These are phyloP conservation scores for Onygenales sp. DNA, from an alignment of 2,329 filamentous ascomycete species.

Conservation along the genomic window DNA sequence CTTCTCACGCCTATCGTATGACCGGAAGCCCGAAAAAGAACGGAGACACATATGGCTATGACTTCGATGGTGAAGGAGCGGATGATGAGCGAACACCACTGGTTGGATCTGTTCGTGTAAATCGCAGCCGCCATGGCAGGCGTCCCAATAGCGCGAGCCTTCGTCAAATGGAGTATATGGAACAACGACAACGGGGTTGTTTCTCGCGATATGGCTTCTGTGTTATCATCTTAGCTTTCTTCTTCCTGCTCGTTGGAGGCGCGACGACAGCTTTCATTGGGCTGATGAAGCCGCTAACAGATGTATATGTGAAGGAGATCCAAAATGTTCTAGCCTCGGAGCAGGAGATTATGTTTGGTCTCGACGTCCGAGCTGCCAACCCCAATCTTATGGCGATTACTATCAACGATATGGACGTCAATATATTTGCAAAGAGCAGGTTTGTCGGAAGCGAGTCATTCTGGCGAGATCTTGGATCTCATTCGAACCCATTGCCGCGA, in stretches of 20 bases:
- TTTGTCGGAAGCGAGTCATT: constrained; percentile 58
- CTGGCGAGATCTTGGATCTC: constrained; percentile 26
- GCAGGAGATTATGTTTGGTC: constrained; percentile 88
- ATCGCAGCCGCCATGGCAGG: constrained; percentile 48
- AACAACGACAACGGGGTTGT: constrained; percentile 54
- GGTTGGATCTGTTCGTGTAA: constrained; percentile 53
- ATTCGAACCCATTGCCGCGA: constrained; percentile 14
- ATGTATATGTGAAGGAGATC: constrained; percentile 70
- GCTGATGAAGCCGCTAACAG: constrained; percentile 75
- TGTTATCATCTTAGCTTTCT: constrained; percentile 69
- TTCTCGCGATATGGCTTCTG: constrained; percentile 76
- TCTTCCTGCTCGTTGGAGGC: constrained; percentile 73
- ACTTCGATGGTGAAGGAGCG: constrained; percentile 72
- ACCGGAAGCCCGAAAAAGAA: constrained; percentile 44
- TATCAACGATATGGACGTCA: constrained; percentile 77
- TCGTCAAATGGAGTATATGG: constrained; percentile 65
- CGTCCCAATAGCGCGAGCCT: constrained; percentile 48
- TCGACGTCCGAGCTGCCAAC: constrained; percentile 80
- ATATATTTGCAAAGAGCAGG: constrained; percentile 89
- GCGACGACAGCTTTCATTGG: constrained; percentile 84
- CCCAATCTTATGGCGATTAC: constrained; percentile 86
- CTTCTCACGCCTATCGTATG: constrained; percentile 39
- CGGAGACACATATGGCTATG: constrained; percentile 59
- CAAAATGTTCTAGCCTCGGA: constrained; percentile 87
- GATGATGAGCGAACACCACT: constrained; percentile 86